Conservation (phyloP, 2,329 filamentous ascomycete genomes). For the Penicillium sp. region DNA sequence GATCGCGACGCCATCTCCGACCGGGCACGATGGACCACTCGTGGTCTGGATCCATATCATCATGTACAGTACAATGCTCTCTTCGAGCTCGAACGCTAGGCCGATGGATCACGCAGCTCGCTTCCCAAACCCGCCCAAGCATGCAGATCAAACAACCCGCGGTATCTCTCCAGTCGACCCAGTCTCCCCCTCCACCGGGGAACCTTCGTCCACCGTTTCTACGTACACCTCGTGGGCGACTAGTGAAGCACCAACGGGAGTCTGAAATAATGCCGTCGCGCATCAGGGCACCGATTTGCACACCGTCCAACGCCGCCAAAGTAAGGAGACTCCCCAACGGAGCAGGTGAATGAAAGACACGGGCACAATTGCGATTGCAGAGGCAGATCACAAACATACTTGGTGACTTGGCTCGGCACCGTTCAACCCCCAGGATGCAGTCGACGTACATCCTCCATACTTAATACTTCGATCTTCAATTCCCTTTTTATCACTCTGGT, state of each 20-base stretch:
- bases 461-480: conserved; percentile 1
- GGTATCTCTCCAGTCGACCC: conserved; percentile 5
- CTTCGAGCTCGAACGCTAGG: neutral
- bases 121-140: conserved; percentile 5
- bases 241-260: too few species aligned
- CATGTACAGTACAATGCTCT: too few species aligned
- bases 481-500: too few species aligned
- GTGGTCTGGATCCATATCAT: conserved; percentile 5
- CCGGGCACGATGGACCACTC: conserved; percentile 3
- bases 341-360: conserved; percentile 18
- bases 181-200: too few species aligned
- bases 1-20: too few species aligned
- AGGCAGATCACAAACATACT: conserved; percentile 17
- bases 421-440: neutral
- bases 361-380: conserved; percentile 14
- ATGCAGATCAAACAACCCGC: conserved; percentile 7
- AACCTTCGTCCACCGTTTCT: too few species aligned
- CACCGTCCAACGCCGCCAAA: conserved; percentile 10
- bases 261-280: conserved; percentile 2
- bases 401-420: neutral
- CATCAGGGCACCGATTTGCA: conserved; percentile 11
- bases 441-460: too few species aligned
- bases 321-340: conserved; percentile 17
- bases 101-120: conserved; percentile 5
- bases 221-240: too few species aligned